Conservation (phyloP, 495 filamentous ascomycete genomes). For the Pseudotulostoma volvatum region DNA sequence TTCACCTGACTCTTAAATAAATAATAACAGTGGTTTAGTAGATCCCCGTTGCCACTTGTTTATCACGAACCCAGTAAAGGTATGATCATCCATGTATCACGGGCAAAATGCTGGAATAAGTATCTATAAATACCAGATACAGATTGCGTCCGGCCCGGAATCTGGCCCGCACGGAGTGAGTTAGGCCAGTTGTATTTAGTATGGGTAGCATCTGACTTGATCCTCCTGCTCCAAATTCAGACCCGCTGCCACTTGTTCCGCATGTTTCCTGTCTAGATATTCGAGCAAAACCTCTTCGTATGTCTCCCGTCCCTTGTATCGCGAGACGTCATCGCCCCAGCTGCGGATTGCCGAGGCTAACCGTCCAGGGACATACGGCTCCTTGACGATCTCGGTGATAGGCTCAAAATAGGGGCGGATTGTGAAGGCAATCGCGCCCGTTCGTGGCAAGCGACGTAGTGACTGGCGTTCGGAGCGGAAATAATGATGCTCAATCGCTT, state of each 20-base stretch:
- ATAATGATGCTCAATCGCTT: conserved; percentile 55
- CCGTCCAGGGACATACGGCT: conserved; percentile 54
- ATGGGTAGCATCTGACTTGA: conserved; percentile 36
- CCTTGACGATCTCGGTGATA: conserved; percentile 44
- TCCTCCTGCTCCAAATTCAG: conserved; percentile 45
- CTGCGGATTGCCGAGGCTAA: conserved; percentile 60
- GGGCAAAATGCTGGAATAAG: no score
- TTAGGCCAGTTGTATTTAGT: no score
- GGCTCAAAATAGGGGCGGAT: conserved; percentile 69
- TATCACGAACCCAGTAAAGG: no score
- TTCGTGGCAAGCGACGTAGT: conserved; percentile 52
- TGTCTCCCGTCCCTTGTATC: conserved; percentile 71
- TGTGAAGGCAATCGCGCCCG: conserved; percentile 65
- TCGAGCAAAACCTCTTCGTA: conserved; percentile 68
- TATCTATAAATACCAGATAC: no score
- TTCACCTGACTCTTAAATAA: no score
- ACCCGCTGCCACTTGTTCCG: conserved; percentile 54
- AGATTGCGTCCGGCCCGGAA: no score
- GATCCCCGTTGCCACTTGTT: no score
- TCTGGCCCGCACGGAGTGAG: no score
- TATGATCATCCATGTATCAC: no score
- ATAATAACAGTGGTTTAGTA: no score
- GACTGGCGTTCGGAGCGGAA: conserved; percentile 72
- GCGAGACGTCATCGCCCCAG: conserved; percentile 72
- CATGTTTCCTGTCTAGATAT: conserved; percentile 66